Base-by-base conservation (phyloP, 2,329 filamentous ascomycete genomes). In the Periconia macrospinosa region DNA sequence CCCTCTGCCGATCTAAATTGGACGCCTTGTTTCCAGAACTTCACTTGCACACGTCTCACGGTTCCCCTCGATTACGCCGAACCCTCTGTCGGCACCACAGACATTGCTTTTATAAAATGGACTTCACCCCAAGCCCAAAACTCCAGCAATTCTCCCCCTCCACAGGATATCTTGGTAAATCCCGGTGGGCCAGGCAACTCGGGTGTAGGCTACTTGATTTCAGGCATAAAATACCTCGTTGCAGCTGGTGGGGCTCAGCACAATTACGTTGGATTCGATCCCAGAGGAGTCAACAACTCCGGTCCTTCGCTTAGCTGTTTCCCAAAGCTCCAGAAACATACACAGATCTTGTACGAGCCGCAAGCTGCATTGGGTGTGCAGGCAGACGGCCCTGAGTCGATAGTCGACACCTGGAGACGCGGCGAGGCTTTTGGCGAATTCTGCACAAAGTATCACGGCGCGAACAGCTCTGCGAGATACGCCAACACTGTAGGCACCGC, bases 161-260 rank as follows among this genome's bases (percentile, higher is more conserved):
- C 77, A 1, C 78, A 79, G 2, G 71, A 78, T 1, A 71, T 82
- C 23, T 47, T 82, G 6, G 68, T 80, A 7, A 82, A 82, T 54
- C 79, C 79, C 2, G 76, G 65, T 41, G 78, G 79, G 1, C 79
- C 78, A 2, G 78, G 78, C 18, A 75, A 72, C 11, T 75, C 75
- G 10, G 78, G 78, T 13, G 67, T 78, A 2, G 45, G 60, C 17
- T 66, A 73, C 37, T 66, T 73, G 5, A 59, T 74, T 9, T 20
- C 19, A 13, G n/a, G 1, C 14, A 18, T 51, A 6, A 10, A 15
- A 1, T 1, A 8, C 13, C 19, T 60, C 9, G 33, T 14, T 13
- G 11, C 45, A 11, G 20, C n/a, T n/a, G 49, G 18, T 57, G 62
- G 57, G n/a, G 63, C 66, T 30, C 62, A 69, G 49, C 75, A 74